Conservation (phyloP, 352 stramenopile species). For the Globisporangium paddicum region DNA sequence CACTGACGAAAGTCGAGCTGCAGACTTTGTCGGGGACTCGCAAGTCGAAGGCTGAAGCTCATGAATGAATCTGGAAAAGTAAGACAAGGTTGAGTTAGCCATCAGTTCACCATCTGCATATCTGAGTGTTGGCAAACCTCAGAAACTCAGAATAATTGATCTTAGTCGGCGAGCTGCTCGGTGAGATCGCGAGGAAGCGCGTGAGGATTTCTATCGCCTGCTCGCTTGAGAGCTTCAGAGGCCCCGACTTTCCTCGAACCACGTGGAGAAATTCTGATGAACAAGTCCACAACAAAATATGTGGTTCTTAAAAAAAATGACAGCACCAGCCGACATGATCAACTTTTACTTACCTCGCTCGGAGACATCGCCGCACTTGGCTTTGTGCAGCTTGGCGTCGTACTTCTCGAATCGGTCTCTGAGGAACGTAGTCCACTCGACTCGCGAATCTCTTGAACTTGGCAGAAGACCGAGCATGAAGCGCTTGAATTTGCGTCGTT, state of each 20-base stretch:
- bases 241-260: slow-evolving; percentile 12
- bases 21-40: not conserved
- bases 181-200: slow-evolving; percentile 32
- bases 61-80: not conserved
- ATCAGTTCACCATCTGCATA: too few relatives aligned
- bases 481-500: slow-evolving; percentile 35
- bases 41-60: not conserved
- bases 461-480: slow-evolving; percentile 19
- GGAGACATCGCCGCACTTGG: slow-evolving; percentile 19
- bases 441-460: slow-evolving; percentile 7
- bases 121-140: slow-evolving; percentile 1
- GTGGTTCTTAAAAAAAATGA: not conserved
- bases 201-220: slow-evolving; percentile 26
- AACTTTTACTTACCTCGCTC: slow-evolving; percentile 23
- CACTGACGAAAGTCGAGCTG: not conserved
- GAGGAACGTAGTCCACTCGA: slow-evolving; percentile 27
- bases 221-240: slow-evolving; percentile 28
- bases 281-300: not conserved
- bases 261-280: slow-evolving; percentile 30
- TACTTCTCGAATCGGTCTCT: slow-evolving; percentile 34
- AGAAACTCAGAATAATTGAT: slow-evolving; percentile 44
- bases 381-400: slow-evolving; percentile 28
- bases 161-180: slow-evolving; percentile 12
- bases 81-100: too few relatives aligned
- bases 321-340: too few relatives aligned